A percentile compares a stretch with the other conserved stretches of the same genome.
Conservation (phyloP, 768 basidiomycete species). For the Hortiboletus campestris region DNA sequence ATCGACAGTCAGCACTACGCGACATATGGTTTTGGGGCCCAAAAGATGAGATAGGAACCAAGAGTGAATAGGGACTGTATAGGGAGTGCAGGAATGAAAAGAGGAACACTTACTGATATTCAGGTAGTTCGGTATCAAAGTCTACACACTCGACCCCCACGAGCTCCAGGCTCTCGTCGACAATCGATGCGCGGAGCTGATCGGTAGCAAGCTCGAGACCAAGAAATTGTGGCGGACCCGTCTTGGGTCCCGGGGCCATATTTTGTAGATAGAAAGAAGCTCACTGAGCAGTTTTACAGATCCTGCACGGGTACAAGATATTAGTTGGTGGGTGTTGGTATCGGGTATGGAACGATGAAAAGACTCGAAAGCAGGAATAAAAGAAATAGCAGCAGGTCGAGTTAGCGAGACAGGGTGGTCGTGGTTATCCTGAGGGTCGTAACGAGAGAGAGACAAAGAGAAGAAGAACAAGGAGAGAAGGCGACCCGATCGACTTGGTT, state of each 20-base stretch:
- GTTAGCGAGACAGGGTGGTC: conserved; percentile 6
- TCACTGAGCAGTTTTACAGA: conserved; percentile 3
- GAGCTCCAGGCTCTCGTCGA: conserved; percentile 80
- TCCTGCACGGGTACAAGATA: conserved; percentile 11
- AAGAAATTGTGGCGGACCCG: conserved; percentile 62
- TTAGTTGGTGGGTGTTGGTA: conserved; percentile 24
- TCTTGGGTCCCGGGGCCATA: conserved; percentile 39
- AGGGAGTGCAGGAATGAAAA: not conserved
- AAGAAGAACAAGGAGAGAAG: conserved; percentile 8
- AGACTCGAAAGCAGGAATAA: conserved; percentile 13
- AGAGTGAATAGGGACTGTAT: not conserved
- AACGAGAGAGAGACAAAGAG: conserved; percentile 16
- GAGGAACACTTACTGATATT: conserved; percentile 67
- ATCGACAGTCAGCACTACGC: conserved; percentile 17
- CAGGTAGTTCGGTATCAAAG: conserved; percentile 75
- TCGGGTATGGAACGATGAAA: conserved; percentile 25
- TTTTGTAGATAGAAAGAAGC: conserved; percentile 7
- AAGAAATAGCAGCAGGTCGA: conserved; percentile 3
- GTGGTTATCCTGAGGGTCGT: conserved; percentile 28
- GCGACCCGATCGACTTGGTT: conserved; percentile 13
- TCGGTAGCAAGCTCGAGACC: conserved; percentile 85
- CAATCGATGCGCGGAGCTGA: conserved; percentile 78
- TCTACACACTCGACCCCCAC: conserved; percentile 81
- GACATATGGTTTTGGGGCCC: conserved; percentile 7
- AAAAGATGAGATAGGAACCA: not conserved